Evolutionary conservation across 768 basidiomycete species (phyloP).

Genomic region (Psilocybe cubensis): DNA sequence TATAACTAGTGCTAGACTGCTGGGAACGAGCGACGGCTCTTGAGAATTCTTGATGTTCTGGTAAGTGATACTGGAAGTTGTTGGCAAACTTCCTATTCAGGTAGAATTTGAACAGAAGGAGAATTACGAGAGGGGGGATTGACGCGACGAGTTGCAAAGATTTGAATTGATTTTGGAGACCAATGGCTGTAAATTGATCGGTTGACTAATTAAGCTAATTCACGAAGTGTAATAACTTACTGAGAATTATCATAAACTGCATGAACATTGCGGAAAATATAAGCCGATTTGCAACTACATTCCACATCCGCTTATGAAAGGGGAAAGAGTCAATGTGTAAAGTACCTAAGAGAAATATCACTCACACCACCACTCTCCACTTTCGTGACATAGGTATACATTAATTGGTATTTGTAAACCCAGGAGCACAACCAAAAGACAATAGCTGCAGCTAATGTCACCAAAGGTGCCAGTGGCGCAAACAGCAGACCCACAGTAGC

Average conservation of each 20-base stretch:
- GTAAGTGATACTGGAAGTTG: slow-evolving; percentile 72
- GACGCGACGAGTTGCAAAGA: slow-evolving; percentile 64
- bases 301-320: slow-evolving; percentile 68
- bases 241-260: slow-evolving; percentile 75
- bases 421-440: slow-evolving; percentile 75
- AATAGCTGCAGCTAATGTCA: slow-evolving; percentile 66
- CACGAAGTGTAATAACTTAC: slow-evolving; percentile 44
- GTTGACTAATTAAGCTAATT: slow-evolving; percentile 4
- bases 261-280: slow-evolving; percentile 69
- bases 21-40: slow-evolving; percentile 63
- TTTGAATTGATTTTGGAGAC: slow-evolving; percentile 63
- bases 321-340: background rate
- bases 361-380: slow-evolving; percentile 85
- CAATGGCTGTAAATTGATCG: slow-evolving; percentile 55
- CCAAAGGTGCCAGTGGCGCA: slow-evolving; percentile 83
- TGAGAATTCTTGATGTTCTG: slow-evolving; percentile 65
- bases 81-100: slow-evolving; percentile 59
- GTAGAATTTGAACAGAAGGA: slow-evolving; percentile 75
- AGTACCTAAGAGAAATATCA: background rate
- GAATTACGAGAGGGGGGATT: slow-evolving; percentile 70
- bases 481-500: slow-evolving; percentile 77
- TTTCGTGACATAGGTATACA: slow-evolving; percentile 78
- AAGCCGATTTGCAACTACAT: slow-evolving; percentile 77
- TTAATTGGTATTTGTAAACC: slow-evolving; percentile 87
- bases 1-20: slow-evolving; percentile 56